These are phyloP conservation scores for Cladosporium sp. DNA, from an alignment of 2,329 filamentous ascomycete species.

Conservation along the genomic window DNA sequence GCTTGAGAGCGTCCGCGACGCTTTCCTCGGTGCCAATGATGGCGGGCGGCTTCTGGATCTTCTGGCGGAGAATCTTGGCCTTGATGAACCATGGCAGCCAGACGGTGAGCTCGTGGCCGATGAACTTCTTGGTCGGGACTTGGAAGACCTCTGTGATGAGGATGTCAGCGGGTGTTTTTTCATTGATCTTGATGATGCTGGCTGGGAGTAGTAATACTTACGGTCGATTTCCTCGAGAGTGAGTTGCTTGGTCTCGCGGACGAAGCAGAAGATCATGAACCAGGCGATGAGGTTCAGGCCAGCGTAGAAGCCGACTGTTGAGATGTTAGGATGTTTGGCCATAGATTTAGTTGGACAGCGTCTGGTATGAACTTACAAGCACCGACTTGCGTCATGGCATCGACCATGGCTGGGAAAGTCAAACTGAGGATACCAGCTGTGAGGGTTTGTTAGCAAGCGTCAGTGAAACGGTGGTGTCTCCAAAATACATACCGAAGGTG, in stretches of 20 bases:
- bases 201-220: constrained; percentile 21
- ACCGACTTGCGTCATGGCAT: constrained; percentile 54
- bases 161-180: constrained; percentile 5
- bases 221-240: constrained; percentile 52
- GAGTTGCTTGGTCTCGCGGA: constrained; percentile 52
- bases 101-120: constrained; percentile 43
- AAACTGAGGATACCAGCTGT: constrained; percentile 39
- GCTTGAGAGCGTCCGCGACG: background rate
- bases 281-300: constrained; percentile 60
- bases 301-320: constrained; percentile 58
- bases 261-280: constrained; percentile 50
- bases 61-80: constrained; percentile 42
- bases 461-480: background rate
- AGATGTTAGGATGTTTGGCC: constrained; percentile 40
- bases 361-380: constrained; percentile 47
- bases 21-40: constrained; percentile 15
- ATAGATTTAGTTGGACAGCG: background rate
- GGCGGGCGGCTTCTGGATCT: constrained; percentile 22
- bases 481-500: constrained; percentile 41
- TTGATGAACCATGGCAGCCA: constrained; percentile 49
- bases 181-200: background rate
- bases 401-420: constrained; percentile 52
- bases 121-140: constrained; percentile 49
- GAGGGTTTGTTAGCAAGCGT: constrained; percentile 37
- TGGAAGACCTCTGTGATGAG: constrained; percentile 50